Evolutionary conservation across 331 rosid species (phyloP).

Genomic region (Rosa hybrid): DNA sequence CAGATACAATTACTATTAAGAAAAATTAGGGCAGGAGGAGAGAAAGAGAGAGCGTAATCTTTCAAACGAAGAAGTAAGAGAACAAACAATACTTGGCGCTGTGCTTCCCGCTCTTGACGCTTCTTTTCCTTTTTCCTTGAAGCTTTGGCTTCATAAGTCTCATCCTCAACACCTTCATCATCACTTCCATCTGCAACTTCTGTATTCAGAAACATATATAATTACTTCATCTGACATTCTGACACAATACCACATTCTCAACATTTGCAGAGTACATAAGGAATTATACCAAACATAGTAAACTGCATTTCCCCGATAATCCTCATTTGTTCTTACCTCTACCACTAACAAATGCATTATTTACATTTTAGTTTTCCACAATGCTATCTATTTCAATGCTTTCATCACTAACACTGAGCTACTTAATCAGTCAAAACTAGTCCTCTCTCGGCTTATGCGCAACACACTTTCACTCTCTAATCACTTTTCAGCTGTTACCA

Average conservation of each 20-base stretch:
- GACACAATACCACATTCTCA: background rate
- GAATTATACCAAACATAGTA: constrained; percentile 1
- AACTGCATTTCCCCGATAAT: background rate
- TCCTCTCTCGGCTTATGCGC: background rate
- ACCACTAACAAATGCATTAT: background rate
- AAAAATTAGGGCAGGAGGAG: background rate
- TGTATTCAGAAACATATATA: constrained; percentile 21
- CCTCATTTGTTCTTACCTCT: background rate
- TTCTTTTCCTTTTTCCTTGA: constrained; percentile 73
- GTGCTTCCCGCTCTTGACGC: constrained; percentile 89
- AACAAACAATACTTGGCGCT: constrained; percentile 59
- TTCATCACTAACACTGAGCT: background rate
- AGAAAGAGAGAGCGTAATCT: background rate
- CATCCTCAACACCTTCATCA: constrained; percentile 62
- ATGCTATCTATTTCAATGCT: background rate
- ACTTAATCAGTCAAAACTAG: background rate
- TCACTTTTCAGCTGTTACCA: background rate
- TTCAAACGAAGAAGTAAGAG: background rate
- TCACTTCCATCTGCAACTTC: constrained; percentile 78
- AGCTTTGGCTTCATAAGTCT: constrained; percentile 55
- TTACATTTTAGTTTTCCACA: background rate
- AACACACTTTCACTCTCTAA: background rate
- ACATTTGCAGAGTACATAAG: background rate
- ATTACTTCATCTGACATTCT: constrained; percentile 6
- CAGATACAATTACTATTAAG: background rate